Conservation (phyloP, 2,329 filamentous ascomycete species). For the Aureobasidium sp. region DNA sequence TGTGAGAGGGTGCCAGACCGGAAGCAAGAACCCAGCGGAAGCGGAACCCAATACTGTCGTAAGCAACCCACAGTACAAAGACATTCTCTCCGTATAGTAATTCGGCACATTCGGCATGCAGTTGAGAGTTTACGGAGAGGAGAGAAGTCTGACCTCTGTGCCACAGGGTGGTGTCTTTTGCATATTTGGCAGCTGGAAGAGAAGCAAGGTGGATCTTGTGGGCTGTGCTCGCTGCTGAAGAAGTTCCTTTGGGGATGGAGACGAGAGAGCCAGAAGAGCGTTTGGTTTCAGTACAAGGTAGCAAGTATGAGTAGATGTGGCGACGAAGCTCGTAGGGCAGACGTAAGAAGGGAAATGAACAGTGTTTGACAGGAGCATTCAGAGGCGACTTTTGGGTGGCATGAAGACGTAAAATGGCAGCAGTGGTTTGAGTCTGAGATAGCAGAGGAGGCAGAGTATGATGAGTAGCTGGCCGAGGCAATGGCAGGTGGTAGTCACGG, state of each 20-base stretch:
- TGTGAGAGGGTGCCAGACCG: constrained; percentile 35
- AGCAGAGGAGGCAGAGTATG: neutral
- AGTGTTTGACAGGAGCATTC: neutral
- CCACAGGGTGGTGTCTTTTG: constrained; percentile 31
- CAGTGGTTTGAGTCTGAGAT: neutral
- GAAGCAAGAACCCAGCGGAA: constrained; percentile 37
- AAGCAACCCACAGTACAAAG: constrained; percentile 41
- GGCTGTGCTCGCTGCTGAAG: neutral
- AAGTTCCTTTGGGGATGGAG: neutral
- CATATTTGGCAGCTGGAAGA: constrained; percentile 4
- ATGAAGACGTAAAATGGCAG: neutral
- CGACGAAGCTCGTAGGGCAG: constrained; percentile 41
- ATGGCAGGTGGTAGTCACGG: constrained; percentile 29
- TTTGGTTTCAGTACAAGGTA: constrained; percentile 34
- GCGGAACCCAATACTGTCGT: constrained; percentile 38
- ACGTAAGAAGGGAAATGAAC: constrained; percentile 27
- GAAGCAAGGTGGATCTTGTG: neutral
- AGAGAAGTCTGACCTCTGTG: constrained; percentile 35
- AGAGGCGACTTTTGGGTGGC: constrained; percentile 8
- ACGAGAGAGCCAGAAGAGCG: neutral
- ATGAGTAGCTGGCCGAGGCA: neutral
- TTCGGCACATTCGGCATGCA: constrained; percentile 40
- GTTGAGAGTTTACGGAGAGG: constrained; percentile 34
- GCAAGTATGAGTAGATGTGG: constrained; percentile 36
- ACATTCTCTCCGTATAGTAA: constrained; percentile 41